Evolutionary conservation across 225 moss, liverwort and hornwort species (phyloP).

Genomic region (Sphagnum tenellum): DNA sequence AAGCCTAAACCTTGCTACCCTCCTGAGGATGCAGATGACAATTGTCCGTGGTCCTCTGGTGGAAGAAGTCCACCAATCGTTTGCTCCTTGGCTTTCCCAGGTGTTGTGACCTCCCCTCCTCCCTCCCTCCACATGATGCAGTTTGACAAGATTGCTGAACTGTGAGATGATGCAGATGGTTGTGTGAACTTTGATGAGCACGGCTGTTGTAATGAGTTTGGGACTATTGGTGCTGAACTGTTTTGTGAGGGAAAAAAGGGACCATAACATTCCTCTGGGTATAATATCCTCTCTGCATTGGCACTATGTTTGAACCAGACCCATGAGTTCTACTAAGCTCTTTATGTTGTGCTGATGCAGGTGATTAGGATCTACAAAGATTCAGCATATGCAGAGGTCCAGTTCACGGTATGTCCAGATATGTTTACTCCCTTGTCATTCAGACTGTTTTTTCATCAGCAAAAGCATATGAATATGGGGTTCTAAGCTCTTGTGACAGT

Average conservation of each 20-base stretch:
- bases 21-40: conserved; percentile 27
- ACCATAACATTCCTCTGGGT: too few species aligned
- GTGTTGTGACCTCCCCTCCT: conserved; percentile 9
- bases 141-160: too few species aligned
- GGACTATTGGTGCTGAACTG: background rate
- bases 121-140: too few species aligned
- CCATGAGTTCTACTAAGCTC: background rate
- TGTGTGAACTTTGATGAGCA: background rate
- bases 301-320: too few species aligned
- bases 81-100: conserved; percentile 91
- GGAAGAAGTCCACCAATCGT: conserved; percentile 88
- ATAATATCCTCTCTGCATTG: too few species aligned
- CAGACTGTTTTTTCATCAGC: too few species aligned
- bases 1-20: too few species aligned
- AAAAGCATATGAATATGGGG: background rate
- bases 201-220: background rate
- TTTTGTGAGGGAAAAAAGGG: background rate
- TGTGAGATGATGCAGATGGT: too few species aligned
- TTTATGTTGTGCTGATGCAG: conserved; percentile 25
- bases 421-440: too few species aligned
- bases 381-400: conserved; percentile 75
- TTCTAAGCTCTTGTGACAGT: too few species aligned
- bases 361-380: conserved; percentile 72
- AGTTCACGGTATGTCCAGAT: conserved; percentile 51
- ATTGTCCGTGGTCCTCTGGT: conserved; percentile 77